Conservation (phyloP, 2,329 filamentous ascomycete genomes). For the Xylariaceae sp. region DNA sequence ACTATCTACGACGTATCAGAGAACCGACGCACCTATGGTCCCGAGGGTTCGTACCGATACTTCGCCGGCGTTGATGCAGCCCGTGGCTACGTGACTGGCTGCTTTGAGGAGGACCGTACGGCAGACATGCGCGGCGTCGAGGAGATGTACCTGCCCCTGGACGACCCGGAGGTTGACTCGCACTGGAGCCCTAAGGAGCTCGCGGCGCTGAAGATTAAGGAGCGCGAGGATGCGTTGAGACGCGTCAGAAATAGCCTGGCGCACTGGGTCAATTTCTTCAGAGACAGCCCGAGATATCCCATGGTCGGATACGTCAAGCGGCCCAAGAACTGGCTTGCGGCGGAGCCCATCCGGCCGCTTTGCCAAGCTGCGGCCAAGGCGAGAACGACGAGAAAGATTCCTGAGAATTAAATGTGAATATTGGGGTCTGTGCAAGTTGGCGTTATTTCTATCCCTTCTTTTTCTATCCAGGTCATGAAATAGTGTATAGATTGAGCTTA, state of each 20-base stretch:
- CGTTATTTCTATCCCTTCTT: background rate
- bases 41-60: conserved; percentile 79
- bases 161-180: conserved; percentile 57
- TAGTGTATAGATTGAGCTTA: background rate
- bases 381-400: conserved; percentile 52
- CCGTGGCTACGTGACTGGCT: conserved; percentile 86
- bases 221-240: conserved; percentile 58
- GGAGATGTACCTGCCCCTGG: conserved; percentile 69
- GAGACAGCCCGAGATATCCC: conserved; percentile 72
- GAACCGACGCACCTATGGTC: conserved; percentile 66
- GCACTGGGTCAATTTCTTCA: conserved; percentile 83
- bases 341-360: conserved; percentile 55
- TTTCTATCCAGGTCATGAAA: background rate
- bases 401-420: conserved; percentile 37
- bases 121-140: conserved; percentile 83
- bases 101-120: conserved; percentile 80
- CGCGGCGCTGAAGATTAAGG: conserved; percentile 51
- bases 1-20: conserved; percentile 79
- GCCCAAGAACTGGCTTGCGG: conserved; percentile 56
- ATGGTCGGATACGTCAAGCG: conserved; percentile 70
- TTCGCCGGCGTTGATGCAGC: conserved; percentile 85
- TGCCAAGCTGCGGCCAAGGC: conserved; percentile 65
- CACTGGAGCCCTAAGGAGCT: conserved; percentile 53
- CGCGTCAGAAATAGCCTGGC: conserved; percentile 62
- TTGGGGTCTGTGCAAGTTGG: background rate